These are phyloP conservation scores for Hypomyces perniciosus DNA, from an alignment of 2,329 filamentous ascomycete species.

Conservation along the genomic window DNA sequence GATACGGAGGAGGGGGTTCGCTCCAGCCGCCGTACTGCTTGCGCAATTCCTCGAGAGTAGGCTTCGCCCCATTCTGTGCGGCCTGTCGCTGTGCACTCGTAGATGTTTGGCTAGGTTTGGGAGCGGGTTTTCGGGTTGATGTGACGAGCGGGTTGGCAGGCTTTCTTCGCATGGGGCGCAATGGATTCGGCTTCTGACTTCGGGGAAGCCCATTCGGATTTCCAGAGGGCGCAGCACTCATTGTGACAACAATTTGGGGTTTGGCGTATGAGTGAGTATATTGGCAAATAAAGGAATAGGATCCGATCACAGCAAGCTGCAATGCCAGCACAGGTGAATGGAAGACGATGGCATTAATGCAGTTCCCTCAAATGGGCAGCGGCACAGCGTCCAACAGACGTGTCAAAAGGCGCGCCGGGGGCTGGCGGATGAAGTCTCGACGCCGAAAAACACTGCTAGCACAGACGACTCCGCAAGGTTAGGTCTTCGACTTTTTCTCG, in stretches of 20 bases:
- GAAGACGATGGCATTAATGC: not conserved
- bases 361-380: no score
- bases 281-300: conserved; percentile 1
- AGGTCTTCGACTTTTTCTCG: no score
- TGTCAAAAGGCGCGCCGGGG: conserved; percentile 1
- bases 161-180: conserved; percentile 35
- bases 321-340: not conserved
- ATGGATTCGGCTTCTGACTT: conserved; percentile 29
- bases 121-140: conserved; percentile 43
- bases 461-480: not conserved
- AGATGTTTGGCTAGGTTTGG: conserved; percentile 18
- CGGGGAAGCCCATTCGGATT: conserved; percentile 28
- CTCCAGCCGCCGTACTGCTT: conserved; percentile 53
- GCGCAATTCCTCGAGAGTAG: conserved; percentile 37
- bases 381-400: not conserved
- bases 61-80: conserved; percentile 24
- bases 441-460: not conserved
- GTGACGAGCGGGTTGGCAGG: conserved; percentile 59
- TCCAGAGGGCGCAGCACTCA: conserved; percentile 39
- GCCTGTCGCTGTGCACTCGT: conserved; percentile 17
- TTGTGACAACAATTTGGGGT: conserved; percentile 21
- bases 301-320: conserved; percentile 3
- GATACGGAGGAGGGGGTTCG: conserved; percentile 39
- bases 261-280: not conserved
- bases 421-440: no score